Conservation (phyloP, 257 asterid genomes). For the Solanum ossicruentum region DNA sequence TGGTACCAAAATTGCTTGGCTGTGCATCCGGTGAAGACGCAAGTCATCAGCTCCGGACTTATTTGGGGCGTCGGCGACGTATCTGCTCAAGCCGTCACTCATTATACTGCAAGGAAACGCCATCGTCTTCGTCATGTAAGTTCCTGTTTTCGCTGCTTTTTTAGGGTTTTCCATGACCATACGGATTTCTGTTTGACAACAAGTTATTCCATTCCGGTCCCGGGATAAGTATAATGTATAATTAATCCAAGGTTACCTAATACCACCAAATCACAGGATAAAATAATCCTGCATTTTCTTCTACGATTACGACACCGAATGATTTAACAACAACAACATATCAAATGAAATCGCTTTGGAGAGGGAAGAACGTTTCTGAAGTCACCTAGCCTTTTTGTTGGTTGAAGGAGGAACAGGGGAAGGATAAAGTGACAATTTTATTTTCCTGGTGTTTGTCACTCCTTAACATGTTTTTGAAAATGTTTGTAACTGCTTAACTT, state of each 20-base stretch:
- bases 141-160: background rate
- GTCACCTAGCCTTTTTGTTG: background rate
- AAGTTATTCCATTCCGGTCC: no score
- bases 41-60: conserved; percentile 70
- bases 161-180: no score
- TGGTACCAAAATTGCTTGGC: conserved; percentile 71
- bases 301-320: no score
- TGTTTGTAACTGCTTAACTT: background rate
- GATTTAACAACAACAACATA: no score
- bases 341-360: no score
- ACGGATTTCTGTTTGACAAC: no score
- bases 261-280: no score
- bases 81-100: conserved; percentile 68
- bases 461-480: background rate
- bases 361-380: background rate
- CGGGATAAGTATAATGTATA: no score
- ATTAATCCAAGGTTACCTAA: no score
- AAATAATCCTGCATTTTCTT: no score
- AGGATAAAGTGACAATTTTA: background rate
- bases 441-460: background rate
- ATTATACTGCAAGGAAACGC: conserved; percentile 28
- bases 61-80: conserved; percentile 80
- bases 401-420: background rate
- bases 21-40: conserved; percentile 70
- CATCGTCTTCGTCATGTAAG: conserved; percentile 26